These are phyloP conservation scores for Adansonia digitata DNA, from an alignment of 345 rosid species.

Conservation along the genomic window DNA sequence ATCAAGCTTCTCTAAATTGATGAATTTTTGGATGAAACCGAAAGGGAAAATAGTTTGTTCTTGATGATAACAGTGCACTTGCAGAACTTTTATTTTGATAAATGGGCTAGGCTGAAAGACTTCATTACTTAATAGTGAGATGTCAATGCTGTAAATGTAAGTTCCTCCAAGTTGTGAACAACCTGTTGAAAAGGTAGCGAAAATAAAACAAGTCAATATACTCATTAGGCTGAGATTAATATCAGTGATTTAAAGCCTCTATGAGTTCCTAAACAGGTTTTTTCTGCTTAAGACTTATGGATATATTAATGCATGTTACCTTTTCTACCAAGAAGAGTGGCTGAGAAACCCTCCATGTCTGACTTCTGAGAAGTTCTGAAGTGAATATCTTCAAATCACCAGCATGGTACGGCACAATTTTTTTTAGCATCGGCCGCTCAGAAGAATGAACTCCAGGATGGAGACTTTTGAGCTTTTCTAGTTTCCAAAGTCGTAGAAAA, in stretches of 20 bases:
- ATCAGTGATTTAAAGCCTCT: neutral
- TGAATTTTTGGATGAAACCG: constrained; percentile 6
- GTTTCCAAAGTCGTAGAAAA: neutral
- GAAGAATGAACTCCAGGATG: constrained; percentile 11
- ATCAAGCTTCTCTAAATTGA: constrained; percentile 7
- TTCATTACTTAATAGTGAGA: neutral
- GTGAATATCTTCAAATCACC: neutral
- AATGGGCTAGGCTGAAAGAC: neutral
- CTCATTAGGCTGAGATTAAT: neutral
- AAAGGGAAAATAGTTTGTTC: constrained; percentile 6
- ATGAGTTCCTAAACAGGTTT: too few species aligned
- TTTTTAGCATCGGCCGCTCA: constrained; percentile 17
- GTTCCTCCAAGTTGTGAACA: constrained; percentile 4
- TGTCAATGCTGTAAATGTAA: constrained; percentile 6
- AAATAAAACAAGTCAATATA: neutral
- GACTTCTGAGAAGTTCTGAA: neutral
- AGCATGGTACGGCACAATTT: neutral
- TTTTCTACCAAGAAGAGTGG: constrained; percentile 7
- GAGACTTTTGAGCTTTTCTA: constrained; percentile 17
- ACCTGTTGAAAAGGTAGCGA: neutral
- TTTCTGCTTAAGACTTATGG: neutral
- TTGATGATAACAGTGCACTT: constrained; percentile 15
- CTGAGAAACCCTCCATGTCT: neutral
- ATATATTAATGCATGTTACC: neutral
- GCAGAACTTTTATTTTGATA: neutral